phyloP scores from a whole-genome alignment of 148 eudicot genomes.

The Vaccinium vitisidaea region DNA sequence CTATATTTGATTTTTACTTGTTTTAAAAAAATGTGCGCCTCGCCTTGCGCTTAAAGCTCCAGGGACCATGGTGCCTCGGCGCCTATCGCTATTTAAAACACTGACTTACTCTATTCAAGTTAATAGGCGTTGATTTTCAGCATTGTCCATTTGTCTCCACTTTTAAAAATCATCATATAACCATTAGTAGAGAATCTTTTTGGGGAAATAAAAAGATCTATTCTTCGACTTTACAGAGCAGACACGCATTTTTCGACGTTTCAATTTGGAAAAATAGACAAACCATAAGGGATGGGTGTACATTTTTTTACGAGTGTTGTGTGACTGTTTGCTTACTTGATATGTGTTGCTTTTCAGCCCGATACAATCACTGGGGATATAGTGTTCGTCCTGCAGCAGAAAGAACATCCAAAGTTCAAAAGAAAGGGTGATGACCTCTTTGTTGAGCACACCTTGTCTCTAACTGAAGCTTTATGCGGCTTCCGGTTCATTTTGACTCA shows the following conservation, averaged over 20 bases:
- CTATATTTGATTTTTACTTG: too few relatives aligned
- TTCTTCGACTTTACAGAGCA: not conserved
- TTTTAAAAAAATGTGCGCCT: too few relatives aligned
- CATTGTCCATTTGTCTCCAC: not conserved
- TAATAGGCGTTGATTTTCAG: not conserved
- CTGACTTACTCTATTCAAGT: not conserved
- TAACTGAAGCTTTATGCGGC: conserved; percentile 64
- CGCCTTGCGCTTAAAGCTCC: too few relatives aligned
- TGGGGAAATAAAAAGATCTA: not conserved
- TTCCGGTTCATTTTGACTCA: conserved; percentile 56
- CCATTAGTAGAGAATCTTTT: not conserved
- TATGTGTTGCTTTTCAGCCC: conserved; percentile 41
- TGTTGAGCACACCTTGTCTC: conserved; percentile 56
- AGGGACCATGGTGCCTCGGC: too few relatives aligned
- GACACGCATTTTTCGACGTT: not conserved
- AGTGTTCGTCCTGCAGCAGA: conserved; percentile 65
- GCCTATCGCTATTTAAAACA: too few relatives aligned
- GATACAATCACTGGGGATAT: conserved; percentile 65
- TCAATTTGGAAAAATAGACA: not conserved
- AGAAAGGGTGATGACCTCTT: conserved; percentile 78
- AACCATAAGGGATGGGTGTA: not conserved
- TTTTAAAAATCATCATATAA: not conserved
- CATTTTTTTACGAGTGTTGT: not conserved
- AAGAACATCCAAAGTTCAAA: conserved; percentile 69
- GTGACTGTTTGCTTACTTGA: not conserved